Evolutionary conservation across 2,329 filamentous ascomycete species (phyloP).

Genomic region (Aureobasidium subglaciale): DNA sequence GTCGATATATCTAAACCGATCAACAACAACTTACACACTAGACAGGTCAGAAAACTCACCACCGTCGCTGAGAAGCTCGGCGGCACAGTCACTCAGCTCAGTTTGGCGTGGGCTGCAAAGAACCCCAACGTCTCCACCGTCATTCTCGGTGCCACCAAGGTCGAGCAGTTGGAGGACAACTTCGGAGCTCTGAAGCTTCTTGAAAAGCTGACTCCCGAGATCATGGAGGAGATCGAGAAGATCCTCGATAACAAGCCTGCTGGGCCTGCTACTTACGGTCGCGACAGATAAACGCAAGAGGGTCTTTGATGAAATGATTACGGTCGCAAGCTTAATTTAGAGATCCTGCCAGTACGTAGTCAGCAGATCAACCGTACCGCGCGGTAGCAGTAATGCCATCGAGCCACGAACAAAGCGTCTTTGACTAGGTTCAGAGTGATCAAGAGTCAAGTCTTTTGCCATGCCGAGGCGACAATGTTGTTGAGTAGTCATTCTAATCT

Average conservation of each 20-base stretch:
- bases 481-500: too few relatives aligned
- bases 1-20: not conserved
- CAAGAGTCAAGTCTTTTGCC: too few relatives aligned
- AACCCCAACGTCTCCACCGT: slow-evolving; percentile 53
- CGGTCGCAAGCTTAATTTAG: not conserved
- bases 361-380: not conserved
- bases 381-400: not conserved
- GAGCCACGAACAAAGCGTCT: not conserved
- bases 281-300: slow-evolving; percentile 24
- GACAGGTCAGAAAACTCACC: slow-evolving; percentile 45
- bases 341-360: not conserved
- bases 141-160: slow-evolving; percentile 48
- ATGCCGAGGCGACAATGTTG: too few relatives aligned
- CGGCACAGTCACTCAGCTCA: slow-evolving; percentile 44
- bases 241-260: slow-evolving; percentile 36
- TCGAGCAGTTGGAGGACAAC: slow-evolving; percentile 44
- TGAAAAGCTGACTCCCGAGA: slow-evolving; percentile 32
- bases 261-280: slow-evolving; percentile 26
- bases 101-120: slow-evolving; percentile 54
- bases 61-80: slow-evolving; percentile 44
- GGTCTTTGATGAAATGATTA: not conserved
- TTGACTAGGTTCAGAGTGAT: too few relatives aligned
- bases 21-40: not conserved
- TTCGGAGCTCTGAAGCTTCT: slow-evolving; percentile 39
- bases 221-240: slow-evolving; percentile 39